phyloP scores from a whole-genome alignment of 805 yeast genomes.

The Metschnikowia reukaufii region DNA sequence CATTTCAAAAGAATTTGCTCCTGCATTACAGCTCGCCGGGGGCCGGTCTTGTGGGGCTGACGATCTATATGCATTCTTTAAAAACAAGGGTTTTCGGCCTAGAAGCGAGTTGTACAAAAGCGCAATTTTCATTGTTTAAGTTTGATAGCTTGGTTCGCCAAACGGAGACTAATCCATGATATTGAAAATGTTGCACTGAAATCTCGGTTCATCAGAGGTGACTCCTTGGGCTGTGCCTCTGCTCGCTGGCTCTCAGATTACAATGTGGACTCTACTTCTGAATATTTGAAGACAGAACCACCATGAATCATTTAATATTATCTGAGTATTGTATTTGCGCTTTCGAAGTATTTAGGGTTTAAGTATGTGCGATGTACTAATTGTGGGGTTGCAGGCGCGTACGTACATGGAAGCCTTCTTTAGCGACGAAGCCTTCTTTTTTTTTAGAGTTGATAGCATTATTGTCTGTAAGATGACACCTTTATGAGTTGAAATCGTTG shows the following conservation, averaged over 20 bases:
- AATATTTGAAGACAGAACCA: too few relatives aligned
- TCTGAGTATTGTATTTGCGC: too few relatives aligned
- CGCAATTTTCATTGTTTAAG: conserved; percentile 5
- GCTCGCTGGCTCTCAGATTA: neutral
- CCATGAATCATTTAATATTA: too few relatives aligned
- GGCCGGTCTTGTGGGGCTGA: neutral
- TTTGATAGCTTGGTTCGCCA: conserved; percentile 1
- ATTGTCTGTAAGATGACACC: neutral
- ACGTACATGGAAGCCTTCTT: neutral
- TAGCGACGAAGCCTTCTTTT: neutral
- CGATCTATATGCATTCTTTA: neutral
- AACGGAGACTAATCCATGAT: neutral
- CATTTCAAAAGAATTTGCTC: neutral
- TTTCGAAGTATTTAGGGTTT: too few relatives aligned
- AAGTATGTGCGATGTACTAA: neutral
- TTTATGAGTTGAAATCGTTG: neutral
- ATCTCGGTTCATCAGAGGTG: neutral
- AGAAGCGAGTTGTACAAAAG: conserved; percentile 8
- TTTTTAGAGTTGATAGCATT: too few relatives aligned
- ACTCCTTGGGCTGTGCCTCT: neutral
- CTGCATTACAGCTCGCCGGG: conserved; percentile 1
- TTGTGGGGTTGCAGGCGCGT: neutral
- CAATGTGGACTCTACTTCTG: too few relatives aligned
- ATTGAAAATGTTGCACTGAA: neutral
- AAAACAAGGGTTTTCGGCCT: conserved; percentile 4